Evolutionary conservation across 202 grass and related monocot species (phyloP).

Genomic region (Eragrostis tef): DNA sequence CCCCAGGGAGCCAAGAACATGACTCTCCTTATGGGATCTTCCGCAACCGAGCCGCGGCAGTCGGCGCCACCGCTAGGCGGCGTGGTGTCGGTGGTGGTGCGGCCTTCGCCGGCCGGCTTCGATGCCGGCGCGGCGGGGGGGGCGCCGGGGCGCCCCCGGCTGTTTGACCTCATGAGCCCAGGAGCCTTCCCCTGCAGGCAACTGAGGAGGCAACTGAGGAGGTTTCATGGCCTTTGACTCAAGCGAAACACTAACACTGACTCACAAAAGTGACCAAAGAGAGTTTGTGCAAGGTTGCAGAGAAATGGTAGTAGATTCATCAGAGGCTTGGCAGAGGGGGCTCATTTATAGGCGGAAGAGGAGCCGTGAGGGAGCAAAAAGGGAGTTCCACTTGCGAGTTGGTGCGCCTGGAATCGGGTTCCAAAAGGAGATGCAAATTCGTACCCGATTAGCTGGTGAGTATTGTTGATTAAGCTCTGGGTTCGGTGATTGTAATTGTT

Average conservation of each 20-base stretch:
- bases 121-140: conserved; percentile 24
- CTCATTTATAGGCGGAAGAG: conserved; percentile 62
- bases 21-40: conserved; percentile 93
- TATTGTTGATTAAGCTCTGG: not conserved
- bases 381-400: conserved; percentile 13
- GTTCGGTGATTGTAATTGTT: not conserved
- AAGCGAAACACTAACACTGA: conserved; percentile 8
- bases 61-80: conserved; percentile 53
- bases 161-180: conserved; percentile 82
- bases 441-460: conserved; percentile 2
- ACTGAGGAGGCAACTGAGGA: conserved; percentile 71
- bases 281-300: conserved; percentile 18
- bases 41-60: conserved; percentile 54
- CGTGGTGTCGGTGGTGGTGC: not conserved
- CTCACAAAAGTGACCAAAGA: not conserved
- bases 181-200: conserved; percentile 58
- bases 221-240: conserved; percentile 61
- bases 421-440: conserved; percentile 42
- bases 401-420: conserved; percentile 44
- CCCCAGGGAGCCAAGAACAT: conserved; percentile 98
- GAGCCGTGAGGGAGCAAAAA: not conserved
- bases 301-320: conserved; percentile 55
- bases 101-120: conserved; percentile 24
- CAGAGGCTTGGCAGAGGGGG: conserved; percentile 31
- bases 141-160: conserved; percentile 51